Evolutionary conservation across 805 yeast species (phyloP).

Genomic region (Ogataea allantospora): DNA sequence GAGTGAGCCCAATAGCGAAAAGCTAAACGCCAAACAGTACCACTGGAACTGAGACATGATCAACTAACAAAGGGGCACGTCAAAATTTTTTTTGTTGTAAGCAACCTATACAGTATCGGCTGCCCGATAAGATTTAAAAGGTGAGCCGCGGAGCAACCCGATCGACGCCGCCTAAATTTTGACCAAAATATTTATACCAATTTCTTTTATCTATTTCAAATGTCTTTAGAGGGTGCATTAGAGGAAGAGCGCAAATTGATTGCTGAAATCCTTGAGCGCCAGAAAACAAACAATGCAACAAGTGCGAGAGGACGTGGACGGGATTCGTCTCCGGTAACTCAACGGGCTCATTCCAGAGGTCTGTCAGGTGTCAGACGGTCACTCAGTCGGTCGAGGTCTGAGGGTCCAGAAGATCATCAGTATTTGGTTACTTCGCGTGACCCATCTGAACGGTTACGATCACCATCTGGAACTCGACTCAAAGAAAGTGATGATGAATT

Average conservation of each 20-base stretch:
- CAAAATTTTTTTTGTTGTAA: neutral
- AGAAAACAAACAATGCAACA: constrained; percentile 13
- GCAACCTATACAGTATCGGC: constrained; percentile 9
- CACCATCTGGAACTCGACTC: constrained; percentile 13
- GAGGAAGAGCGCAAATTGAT: constrained; percentile 34
- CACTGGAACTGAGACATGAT: constrained; percentile 13
- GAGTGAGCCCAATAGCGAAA: constrained; percentile 30
- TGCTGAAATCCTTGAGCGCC: constrained; percentile 32
- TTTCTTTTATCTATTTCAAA: constrained; percentile 10
- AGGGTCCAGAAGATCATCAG: constrained; percentile 32
- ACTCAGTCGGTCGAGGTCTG: constrained; percentile 22
- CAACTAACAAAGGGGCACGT: neutral
- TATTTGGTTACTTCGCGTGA: constrained; percentile 73
- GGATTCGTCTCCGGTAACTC: constrained; percentile 14
- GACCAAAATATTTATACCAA: too few species aligned
- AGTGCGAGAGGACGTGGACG: constrained; percentile 24
- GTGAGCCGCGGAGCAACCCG: constrained; percentile 2
- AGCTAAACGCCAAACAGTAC: constrained; percentile 24
- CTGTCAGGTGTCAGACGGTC: constrained; percentile 26
- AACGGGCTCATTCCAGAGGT: constrained; percentile 22
- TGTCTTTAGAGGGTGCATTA: constrained; percentile 36
- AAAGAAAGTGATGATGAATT: constrained; percentile 17
- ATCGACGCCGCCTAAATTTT: constrained; percentile 11
- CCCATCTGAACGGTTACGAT: constrained; percentile 61
- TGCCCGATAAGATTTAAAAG: constrained; percentile 4